Conservation (phyloP, 805 yeast genomes). For the Starmerella scarabaei region DNA sequence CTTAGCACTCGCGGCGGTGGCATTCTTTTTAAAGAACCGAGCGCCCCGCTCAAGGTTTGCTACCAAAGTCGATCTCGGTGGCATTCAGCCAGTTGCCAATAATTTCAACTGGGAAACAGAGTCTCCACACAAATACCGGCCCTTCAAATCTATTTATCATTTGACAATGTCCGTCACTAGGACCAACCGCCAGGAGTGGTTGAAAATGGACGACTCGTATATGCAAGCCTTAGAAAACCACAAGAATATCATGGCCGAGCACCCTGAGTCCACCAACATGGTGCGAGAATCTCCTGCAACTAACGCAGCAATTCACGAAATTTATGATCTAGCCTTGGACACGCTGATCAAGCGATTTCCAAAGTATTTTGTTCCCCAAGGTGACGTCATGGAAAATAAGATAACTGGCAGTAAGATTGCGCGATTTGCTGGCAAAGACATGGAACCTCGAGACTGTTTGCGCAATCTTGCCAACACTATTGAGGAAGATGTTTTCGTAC, state of each 20-base stretch:
- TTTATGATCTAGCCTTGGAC: constrained; percentile 33
- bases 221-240: constrained; percentile 27
- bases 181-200: constrained; percentile 39
- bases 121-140: constrained; percentile 29
- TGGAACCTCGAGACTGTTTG: constrained; percentile 6
- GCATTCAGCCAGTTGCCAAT: constrained; percentile 6
- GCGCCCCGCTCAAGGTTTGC: too few species aligned
- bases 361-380: constrained; percentile 31
- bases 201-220: constrained; percentile 41
- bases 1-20: too few species aligned
- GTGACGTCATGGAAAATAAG: constrained; percentile 7
- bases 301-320: constrained; percentile 32
- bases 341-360: constrained; percentile 41
- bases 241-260: constrained; percentile 8
- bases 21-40: too few species aligned
- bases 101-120: constrained; percentile 1
- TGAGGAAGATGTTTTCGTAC: constrained; percentile 54
- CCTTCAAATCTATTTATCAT: constrained; percentile 46
- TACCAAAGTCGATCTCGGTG: background rate
- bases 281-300: constrained; percentile 5
- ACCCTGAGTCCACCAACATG: constrained; percentile 8
- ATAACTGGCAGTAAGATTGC: constrained; percentile 4
- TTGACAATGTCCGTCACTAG: constrained; percentile 49
- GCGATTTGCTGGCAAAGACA: background rate
- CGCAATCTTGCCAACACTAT: constrained; percentile 25